Evolutionary conservation across 495 filamentous ascomycete species (phyloP), one percentile per base, ranked within the genome.

Genomic region (Corynascus novoguineensis): DNA sequence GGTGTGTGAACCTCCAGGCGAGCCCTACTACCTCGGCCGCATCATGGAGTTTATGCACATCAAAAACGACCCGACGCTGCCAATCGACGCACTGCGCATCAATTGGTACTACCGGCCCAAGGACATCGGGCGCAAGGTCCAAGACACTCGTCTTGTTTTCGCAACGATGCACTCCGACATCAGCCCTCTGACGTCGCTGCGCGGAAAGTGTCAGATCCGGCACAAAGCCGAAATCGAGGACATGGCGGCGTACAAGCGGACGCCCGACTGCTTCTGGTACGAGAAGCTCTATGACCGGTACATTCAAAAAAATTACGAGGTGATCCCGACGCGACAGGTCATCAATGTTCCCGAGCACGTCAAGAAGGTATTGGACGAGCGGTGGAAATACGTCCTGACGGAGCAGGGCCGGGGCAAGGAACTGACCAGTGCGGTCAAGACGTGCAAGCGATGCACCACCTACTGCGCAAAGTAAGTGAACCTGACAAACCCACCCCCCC

Each of bases 91-190:
- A 22, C 69, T 99, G 64, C 84, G 90, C 57, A 86, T 97, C 63
- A 99, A 99, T 73, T 99, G 93, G 93, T 97, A 90, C 72, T 97
- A 97, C 69, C 83, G 93, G 15, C 92, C 95, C 49, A 89, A 91
- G 73, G 93, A 99, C 69, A 95, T 99, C 55, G 88, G 89, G 59
- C 88, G 90, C 45, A 92, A 90, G 69, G 86, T 88, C 60, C 86
- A 86, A 61, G 93, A 99, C 73, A 89, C 87, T 50, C 85, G 93
- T 54, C 76, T 90, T 59, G 81, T 97, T 28, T 97, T 92, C 72
- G 90, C 89, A 49, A 95, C 92, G 11, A 99, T 99, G 93, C 93
- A 99, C 64, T 97, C 93, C 28, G 95, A 99, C 71, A 89, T 88
- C 49, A 96, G 89, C 67, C 95, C 95, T 41, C 79, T 99, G 58